Percentiles rank a stretch among this genome's conserved stretches.
Conservation (phyloP, 306 rosid species). For the Inga laurina region DNA sequence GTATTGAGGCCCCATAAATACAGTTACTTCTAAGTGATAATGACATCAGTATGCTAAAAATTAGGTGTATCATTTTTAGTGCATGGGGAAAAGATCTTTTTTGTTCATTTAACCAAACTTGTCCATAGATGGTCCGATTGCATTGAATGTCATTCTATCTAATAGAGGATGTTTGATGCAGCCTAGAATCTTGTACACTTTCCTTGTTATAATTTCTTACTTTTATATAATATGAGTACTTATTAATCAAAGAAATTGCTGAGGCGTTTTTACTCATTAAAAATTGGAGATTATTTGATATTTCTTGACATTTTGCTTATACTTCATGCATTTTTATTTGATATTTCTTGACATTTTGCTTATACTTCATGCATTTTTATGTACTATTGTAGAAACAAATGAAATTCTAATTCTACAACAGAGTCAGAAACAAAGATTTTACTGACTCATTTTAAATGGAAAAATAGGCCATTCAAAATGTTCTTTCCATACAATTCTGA, state of each 20-base stretch:
- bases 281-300: too few relatives aligned
- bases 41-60: background rate
- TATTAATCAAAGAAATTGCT: background rate
- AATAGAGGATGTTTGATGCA: background rate
- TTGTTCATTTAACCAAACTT: background rate
- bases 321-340: too few relatives aligned
- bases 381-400: background rate
- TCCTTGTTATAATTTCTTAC: background rate
- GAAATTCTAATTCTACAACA: background rate
- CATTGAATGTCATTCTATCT: background rate
- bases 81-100: background rate
- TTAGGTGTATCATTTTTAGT: background rate
- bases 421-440: background rate
- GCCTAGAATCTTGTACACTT: background rate
- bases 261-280: background rate
- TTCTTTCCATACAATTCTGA: background rate
- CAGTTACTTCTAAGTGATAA: background rate
- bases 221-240: background rate
- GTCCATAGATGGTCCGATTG: background rate
- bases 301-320: background rate
- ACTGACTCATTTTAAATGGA: background rate
- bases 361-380: background rate
- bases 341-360: background rate
- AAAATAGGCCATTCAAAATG: background rate
- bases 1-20: background rate